These are phyloP conservation scores for Bipolaris bicolor DNA, from an alignment of 2,329 filamentous ascomycete genomes.

Conservation along the genomic window DNA sequence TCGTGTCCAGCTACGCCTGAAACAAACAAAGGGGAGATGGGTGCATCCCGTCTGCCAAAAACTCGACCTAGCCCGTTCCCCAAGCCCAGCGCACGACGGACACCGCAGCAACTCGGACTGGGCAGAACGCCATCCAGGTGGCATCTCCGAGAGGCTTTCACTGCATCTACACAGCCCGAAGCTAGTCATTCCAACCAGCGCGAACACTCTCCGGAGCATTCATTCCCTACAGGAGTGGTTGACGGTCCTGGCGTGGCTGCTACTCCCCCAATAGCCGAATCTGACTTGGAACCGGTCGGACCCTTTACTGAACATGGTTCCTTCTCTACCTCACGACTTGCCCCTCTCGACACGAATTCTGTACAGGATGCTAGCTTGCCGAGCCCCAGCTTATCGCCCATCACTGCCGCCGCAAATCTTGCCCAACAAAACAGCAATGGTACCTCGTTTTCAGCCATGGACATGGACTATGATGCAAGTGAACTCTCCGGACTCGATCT, in stretches of 20 bases:
- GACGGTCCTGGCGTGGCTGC: conserved; percentile 64
- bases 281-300: conserved; percentile 67
- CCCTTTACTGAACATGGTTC: conserved; percentile 46
- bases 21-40: conserved; percentile 39
- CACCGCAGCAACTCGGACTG: conserved; percentile 25
- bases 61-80: conserved; percentile 23
- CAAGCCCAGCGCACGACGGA: conserved; percentile 26
- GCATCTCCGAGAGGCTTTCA: conserved; percentile 35
- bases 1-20: conserved; percentile 47
- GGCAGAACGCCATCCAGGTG: conserved; percentile 25
- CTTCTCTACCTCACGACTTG: conserved; percentile 46
- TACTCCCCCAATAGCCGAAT: conserved; percentile 77
- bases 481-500: conserved; percentile 49
- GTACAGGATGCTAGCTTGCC: conserved; percentile 90
- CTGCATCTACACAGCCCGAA: conserved; percentile 30
- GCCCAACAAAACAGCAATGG: conserved; percentile 47
- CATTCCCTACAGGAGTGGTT: conserved; percentile 35
- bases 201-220: conserved; percentile 25
- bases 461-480: conserved; percentile 42
- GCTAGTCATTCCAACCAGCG: conserved; percentile 19
- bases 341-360: conserved; percentile 69
- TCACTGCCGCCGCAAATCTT: conserved; percentile 75
- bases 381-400: conserved; percentile 90
- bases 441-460: conserved; percentile 30
- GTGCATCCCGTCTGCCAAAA: conserved; percentile 31